Evolutionary conservation across 495 filamentous ascomycete genomes (phyloP), one percentile per base, ranked within the genome.

Genomic region (Cercophora samala): DNA sequence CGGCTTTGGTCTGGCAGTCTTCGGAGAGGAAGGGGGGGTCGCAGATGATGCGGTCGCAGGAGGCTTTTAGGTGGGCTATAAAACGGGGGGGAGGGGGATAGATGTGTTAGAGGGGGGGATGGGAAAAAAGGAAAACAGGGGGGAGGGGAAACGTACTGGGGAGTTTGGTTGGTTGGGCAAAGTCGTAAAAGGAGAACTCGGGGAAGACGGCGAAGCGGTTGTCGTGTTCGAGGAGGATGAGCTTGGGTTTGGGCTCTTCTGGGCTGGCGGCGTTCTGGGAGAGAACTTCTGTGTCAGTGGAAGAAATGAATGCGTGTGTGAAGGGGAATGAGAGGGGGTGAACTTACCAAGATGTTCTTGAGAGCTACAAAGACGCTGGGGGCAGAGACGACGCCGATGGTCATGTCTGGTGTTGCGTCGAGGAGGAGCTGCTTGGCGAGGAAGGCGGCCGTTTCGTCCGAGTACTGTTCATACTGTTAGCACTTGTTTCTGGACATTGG

Each of bases 1-100:
- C 91, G 21, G 87, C 90, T 81, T 93, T 93, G 0, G 90, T 91
- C 69, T 94, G 91, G 74, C 91, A 94, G 67, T 94, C 90, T 68
- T 89, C 83, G 70, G 85, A 89, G 8, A 93, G 78, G 67, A 93
- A 94, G 2, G 91, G 91, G 0, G 91, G 91, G 75, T 94, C 91
- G 67, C 83, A 84, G 65, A 93, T 87, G 64, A 93, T 82, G 56
- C 87, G 80, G 74, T 91, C 86, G 51, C 86, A 86, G 32, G 73
- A 79, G 21, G 85, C 86, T 72, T 91, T 91, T 23, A 93, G 72
- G 17, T 86, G 74, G 3, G 72, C 79, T 82, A 29, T 5, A 13
- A n/a, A 19, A 62, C n/a, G n/a, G n/a, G 0, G 21, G 19, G 19
- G 24, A 25, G 56, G 60, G 21, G 59, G 24, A 59, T n/a, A n/a